Conservation (phyloP, 225 moss, liverwort and hornwort species). For the Sphagnum contortum region DNA sequence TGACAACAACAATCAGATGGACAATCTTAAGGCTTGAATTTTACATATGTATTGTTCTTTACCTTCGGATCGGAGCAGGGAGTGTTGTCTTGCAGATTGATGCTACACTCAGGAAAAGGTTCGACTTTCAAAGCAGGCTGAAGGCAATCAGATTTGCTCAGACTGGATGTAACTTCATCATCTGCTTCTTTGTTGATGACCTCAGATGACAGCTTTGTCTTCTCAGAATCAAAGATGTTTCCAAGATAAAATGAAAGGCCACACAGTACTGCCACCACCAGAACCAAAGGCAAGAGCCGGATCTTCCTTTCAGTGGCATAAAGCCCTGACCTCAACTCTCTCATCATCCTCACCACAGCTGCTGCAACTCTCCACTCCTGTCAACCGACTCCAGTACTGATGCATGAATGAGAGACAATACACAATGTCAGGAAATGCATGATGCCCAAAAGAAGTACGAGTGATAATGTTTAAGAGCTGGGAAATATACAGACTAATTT, state of each 20-base stretch:
- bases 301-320: slow-evolving; percentile 46
- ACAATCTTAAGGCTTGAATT: too few species aligned
- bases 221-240: slow-evolving; percentile 51
- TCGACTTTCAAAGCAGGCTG: slow-evolving; percentile 28
- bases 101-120: slow-evolving; percentile 60
- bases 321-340: slow-evolving; percentile 22
- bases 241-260: slow-evolving; percentile 80
- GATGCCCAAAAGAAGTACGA: too few species aligned
- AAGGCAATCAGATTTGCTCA: slow-evolving; percentile 35
- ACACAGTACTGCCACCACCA: slow-evolving; percentile 58
- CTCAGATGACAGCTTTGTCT: slow-evolving; percentile 26
- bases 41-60: too few species aligned
- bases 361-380: too few species aligned
- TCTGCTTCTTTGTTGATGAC: slow-evolving; percentile 19
- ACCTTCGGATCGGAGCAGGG: slow-evolving; percentile 90
- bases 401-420: too few species aligned
- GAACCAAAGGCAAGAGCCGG: slow-evolving; percentile 63
- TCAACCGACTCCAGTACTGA: too few species aligned
- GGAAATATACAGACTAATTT: too few species aligned
- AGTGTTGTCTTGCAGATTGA: slow-evolving; percentile 64
- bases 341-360: too few species aligned
- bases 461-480: too few species aligned
- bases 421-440: too few species aligned
- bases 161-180: slow-evolving; percentile 11
- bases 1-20: too few species aligned